These are phyloP conservation scores for Penicillium bialowiezense DNA, from an alignment of 495 filamentous ascomycete genomes.

Conservation along the genomic window DNA sequence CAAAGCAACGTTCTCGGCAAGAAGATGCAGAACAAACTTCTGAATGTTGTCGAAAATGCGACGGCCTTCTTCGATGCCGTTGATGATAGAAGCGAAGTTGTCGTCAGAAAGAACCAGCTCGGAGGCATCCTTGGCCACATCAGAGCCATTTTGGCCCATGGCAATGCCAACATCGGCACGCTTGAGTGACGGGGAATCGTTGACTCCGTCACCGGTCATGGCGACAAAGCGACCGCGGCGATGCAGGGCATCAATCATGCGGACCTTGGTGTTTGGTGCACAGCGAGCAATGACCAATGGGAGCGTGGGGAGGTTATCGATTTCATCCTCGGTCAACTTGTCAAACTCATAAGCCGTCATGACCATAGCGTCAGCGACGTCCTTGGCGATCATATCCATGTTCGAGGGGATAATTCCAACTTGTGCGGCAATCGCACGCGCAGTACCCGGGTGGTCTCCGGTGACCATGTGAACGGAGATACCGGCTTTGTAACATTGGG, in stretches of 20 bases:
- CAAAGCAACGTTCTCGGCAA: constrained; percentile 71
- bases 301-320: constrained; percentile 63
- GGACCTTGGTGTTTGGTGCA: constrained; percentile 69
- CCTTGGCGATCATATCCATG: constrained; percentile 46
- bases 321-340: constrained; percentile 58
- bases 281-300: constrained; percentile 71
- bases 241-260: constrained; percentile 75
- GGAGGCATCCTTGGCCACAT: constrained; percentile 84
- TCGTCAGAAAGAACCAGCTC: constrained; percentile 80
- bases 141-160: constrained; percentile 73
- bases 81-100: constrained; percentile 81
- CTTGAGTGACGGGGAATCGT: constrained; percentile 79
- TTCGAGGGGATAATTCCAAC: constrained; percentile 64
- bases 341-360: constrained; percentile 72
- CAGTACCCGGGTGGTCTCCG: constrained; percentile 66
- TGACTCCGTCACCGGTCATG: constrained; percentile 90
- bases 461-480: constrained; percentile 77
- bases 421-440: constrained; percentile 60
- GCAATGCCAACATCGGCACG: constrained; percentile 83
- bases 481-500: constrained; percentile 61
- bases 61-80: constrained; percentile 68
- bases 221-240: constrained; percentile 65
- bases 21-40: constrained; percentile 71
- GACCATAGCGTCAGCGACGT: constrained; percentile 61
- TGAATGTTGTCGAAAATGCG: constrained; percentile 77